Percentiles rank a stretch among this genome's conserved stretches.
These are phyloP conservation scores for Fusarium graminum DNA, from an alignment of 2,329 filamentous ascomycete species.

Conservation along the genomic window DNA sequence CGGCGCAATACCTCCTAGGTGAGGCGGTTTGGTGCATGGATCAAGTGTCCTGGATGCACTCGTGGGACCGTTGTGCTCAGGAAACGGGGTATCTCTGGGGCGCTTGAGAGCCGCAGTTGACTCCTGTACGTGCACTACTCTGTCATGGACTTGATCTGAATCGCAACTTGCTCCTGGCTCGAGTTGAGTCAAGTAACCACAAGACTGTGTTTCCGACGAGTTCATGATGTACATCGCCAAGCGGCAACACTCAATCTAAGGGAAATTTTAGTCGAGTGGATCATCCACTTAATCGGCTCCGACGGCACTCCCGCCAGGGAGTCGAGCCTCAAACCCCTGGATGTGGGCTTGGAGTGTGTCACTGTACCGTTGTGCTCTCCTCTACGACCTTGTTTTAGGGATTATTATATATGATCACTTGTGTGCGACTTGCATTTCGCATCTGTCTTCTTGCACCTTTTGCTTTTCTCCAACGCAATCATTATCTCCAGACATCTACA, in stretches of 20 bases:
- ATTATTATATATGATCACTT: slow-evolving; percentile 48
- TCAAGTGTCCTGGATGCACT: slow-evolving; percentile 48
- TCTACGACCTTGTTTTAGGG: slow-evolving; percentile 41
- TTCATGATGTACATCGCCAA: slow-evolving; percentile 52
- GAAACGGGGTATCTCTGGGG: slow-evolving; percentile 23
- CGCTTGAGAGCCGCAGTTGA: slow-evolving; percentile 28
- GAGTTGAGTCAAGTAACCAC: slow-evolving; percentile 16
- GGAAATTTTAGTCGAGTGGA: slow-evolving; percentile 51
- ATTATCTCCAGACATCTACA: background rate
- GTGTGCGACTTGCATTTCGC: slow-evolving; percentile 29
- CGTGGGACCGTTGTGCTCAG: slow-evolving; percentile 41
- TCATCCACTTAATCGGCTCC: slow-evolving; percentile 49
- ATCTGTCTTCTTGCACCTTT: slow-evolving; percentile 19
- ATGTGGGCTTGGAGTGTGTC: slow-evolving; percentile 44
- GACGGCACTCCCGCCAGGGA: slow-evolving; percentile 49
- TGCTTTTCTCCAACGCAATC: slow-evolving; percentile 14
- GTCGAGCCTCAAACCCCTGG: slow-evolving; percentile 49
- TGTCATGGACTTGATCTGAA: slow-evolving; percentile 15
- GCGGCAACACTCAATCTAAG: slow-evolving; percentile 51
- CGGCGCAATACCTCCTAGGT: slow-evolving; percentile 47
- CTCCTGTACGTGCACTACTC: slow-evolving; percentile 8
- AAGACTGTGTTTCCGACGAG: slow-evolving; percentile 37
- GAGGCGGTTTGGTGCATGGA: slow-evolving; percentile 51
- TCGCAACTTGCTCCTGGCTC: slow-evolving; percentile 23
- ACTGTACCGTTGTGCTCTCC: slow-evolving; percentile 40